Base-by-base conservation (phyloP, 176 grass and related monocot genomes). In the Eragrostis nindensis region DNA sequence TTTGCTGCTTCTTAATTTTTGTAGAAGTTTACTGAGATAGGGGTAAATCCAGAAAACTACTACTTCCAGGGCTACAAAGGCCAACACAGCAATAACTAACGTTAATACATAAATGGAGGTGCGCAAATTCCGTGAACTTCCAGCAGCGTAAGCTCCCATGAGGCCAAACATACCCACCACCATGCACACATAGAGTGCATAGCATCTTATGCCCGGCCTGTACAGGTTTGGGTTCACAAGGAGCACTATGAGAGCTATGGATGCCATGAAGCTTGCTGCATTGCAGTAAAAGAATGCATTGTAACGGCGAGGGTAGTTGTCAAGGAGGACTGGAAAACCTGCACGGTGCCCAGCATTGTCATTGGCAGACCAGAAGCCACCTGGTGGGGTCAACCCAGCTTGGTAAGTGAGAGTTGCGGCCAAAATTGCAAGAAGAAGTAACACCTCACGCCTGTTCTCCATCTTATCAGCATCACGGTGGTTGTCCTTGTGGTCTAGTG, bases 201-300 rank as follows among this genome's bases (percentile, higher is more conserved):
- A 79, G 74, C 68, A 83, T 5, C 49, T 17, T 29, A 83, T 88
- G 59, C 59, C 80, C 0, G 59, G 80, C 27, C 27, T 73, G 57
- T 87, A 87, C 1, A 87, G 73, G 21, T 83, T 63, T 36, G 66
- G 86, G 66, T 83, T 83, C 48, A 83, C 80, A 2, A 92, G 90
- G 5, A 92, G 65, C 5, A 92, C 59, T 4, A 92, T 88, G 21
- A 92, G 54, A 11, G 83, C 67, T 0, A 92, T 27, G 1, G 90
- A 89, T 10, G 79, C 38, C 78, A 92, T 81, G 86, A 92, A 92
- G 70, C 86, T 89, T 18, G 84, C 18, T 0, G 86, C 82, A 0
- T 92, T 92, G 67, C 86, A 92, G 40, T 92, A 92, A 64, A 92
- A 92, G 77, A 82, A 92, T 11, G 77, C 73, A 1, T 16, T 53